These are phyloP conservation scores for Earliella scabrosa DNA, from an alignment of 1,284 basidiomycete genomes.

Conservation along the genomic window DNA sequence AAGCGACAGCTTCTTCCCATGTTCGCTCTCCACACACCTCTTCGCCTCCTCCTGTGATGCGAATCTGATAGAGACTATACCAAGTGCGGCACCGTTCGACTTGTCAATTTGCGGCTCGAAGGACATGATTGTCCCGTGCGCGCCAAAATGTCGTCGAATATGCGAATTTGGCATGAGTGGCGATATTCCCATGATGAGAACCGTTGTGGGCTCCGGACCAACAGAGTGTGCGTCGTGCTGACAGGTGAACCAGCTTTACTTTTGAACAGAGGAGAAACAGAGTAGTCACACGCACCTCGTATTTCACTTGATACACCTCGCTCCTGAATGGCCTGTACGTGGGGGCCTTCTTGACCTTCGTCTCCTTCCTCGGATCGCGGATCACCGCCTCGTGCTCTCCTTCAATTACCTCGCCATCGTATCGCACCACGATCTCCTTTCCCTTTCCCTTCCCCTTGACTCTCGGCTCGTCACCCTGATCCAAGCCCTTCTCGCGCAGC, in stretches of 20 bases:
- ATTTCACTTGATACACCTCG: constrained; percentile 55
- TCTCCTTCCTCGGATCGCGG: constrained; percentile 61
- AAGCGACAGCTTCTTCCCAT: constrained; percentile 52
- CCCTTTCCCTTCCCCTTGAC: constrained; percentile 67
- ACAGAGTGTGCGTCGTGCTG: constrained; percentile 82
- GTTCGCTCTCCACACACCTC: constrained; percentile 63
- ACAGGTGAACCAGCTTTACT: no score
- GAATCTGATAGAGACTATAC: constrained; percentile 83
- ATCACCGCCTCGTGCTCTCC: constrained; percentile 48
- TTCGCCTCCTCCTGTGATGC: constrained; percentile 61
- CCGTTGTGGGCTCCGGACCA: constrained; percentile 76
- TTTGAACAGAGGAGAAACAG: no score
- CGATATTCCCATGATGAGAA: constrained; percentile 78
- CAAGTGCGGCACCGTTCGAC: constrained; percentile 81
- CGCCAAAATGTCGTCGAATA: constrained; percentile 71
- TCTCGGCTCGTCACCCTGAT: constrained; percentile 42
- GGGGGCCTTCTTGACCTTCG: constrained; percentile 40
- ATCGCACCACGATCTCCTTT: constrained; percentile 60
- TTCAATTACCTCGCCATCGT: constrained; percentile 58
- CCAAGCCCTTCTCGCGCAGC: constrained; percentile 45
- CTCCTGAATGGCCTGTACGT: constrained; percentile 42
- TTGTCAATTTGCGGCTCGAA: constrained; percentile 86
- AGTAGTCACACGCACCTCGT: constrained; percentile 57
- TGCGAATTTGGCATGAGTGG: constrained; percentile 71
- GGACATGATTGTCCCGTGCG: constrained; percentile 69